phyloP scores from a whole-genome alignment of 768 basidiomycete species.

The Daedaleopsis sinensis region DNA sequence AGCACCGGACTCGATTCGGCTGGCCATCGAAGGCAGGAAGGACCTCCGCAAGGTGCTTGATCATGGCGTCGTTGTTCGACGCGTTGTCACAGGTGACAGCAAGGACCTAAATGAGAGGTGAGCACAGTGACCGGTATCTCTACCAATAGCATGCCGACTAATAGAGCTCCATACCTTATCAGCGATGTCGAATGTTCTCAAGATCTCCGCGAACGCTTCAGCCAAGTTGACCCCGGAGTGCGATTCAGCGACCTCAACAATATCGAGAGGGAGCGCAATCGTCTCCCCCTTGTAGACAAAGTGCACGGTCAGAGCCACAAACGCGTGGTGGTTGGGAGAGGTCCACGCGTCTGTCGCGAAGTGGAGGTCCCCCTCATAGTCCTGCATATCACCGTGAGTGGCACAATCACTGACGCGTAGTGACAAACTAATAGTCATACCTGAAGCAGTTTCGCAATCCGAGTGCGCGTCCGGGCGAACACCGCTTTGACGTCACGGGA shows the following conservation, averaged over 20 bases:
- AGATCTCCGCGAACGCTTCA: slow-evolving; percentile 22
- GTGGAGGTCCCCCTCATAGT: slow-evolving; percentile 30
- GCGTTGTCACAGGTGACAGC: slow-evolving; percentile 1
- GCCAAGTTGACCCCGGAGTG: slow-evolving; percentile 37
- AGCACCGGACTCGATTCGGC: slow-evolving; percentile 16
- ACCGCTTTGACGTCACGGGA: slow-evolving; percentile 34
- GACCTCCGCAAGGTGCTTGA: slow-evolving; percentile 1
- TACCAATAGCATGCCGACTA: not conserved
- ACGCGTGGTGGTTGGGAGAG: not conserved
- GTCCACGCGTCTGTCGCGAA: slow-evolving; percentile 27
- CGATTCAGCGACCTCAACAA: slow-evolving; percentile 17
- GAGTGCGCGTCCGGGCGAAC: slow-evolving; percentile 24
- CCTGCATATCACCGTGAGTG: slow-evolving; percentile 7
- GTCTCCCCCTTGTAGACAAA: not conserved
- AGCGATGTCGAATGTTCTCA: slow-evolving; percentile 31
- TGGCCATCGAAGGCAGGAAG: slow-evolving; percentile 6
- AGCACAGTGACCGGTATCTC: not conserved
- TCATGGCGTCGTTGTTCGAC: slow-evolving; percentile 4
- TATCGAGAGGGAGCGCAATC: not conserved
- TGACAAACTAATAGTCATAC: slow-evolving; percentile 18
- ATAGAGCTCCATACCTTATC: slow-evolving; percentile 34
- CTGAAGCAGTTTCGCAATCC: slow-evolving; percentile 28
- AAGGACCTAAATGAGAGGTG: not conserved
- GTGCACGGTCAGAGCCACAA: not conserved
- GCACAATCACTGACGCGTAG: not conserved